Evolutionary conservation across 352 stramenopile species (phyloP).

Genomic region (Globisporangium viniferum): DNA sequence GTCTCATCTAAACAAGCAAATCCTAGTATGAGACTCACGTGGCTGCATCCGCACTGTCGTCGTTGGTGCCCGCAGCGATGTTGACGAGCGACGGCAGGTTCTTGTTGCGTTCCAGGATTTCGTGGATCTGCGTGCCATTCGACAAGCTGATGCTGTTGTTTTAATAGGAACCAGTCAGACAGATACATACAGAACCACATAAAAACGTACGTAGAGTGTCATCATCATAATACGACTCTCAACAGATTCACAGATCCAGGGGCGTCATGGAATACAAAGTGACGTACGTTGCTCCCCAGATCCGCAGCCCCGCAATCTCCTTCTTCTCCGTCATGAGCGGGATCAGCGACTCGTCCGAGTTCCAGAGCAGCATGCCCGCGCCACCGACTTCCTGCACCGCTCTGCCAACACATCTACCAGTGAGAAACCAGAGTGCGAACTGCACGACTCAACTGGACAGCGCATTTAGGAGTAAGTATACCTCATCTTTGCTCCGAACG

Average conservation of each 20-base stretch:
- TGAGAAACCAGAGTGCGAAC: too few species aligned
- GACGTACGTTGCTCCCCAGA: constrained; percentile 69
- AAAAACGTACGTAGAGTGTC: not conserved
- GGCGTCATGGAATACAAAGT: too few species aligned
- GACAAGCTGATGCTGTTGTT: constrained; percentile 35
- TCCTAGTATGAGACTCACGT: not conserved
- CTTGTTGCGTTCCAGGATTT: constrained; percentile 45
- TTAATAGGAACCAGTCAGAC: constrained; percentile 10
- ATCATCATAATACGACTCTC: not conserved
- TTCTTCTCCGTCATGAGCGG: constrained; percentile 62
- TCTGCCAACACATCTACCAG: constrained; percentile 22
- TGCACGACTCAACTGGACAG: too few species aligned
- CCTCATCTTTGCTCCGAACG: constrained; percentile 62
- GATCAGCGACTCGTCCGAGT: constrained; percentile 57
- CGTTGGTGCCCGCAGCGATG: constrained; percentile 15
- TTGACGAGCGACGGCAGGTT: constrained; percentile 57
- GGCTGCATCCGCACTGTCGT: not conserved
- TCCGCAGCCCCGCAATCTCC: constrained; percentile 44
- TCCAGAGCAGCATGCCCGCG: constrained; percentile 62
- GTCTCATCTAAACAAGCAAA: constrained; percentile 44
- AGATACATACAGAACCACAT: too few species aligned
- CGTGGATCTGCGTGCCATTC: constrained; percentile 42
- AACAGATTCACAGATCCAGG: not conserved
- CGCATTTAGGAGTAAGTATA: constrained; percentile 14
- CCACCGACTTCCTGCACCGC: constrained; percentile 47